Percentiles rank a stretch among this genome's conserved stretches.
Evolutionary conservation across 1,139 yeast species (phyloP).

Genomic region (Spencermartinsiella ligniputridi): DNA sequence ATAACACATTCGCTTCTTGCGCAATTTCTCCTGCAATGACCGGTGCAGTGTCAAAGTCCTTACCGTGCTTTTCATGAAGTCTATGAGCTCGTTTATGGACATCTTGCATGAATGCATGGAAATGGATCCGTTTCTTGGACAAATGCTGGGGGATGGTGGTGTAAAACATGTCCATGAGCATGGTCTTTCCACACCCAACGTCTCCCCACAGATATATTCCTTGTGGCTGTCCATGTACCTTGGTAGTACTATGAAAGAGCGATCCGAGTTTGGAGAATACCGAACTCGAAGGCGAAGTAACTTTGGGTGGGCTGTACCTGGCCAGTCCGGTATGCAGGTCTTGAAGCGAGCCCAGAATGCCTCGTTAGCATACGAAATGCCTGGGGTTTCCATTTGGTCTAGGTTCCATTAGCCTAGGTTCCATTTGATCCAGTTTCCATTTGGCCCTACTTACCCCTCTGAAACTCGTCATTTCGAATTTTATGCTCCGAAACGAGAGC

Average conservation of each 20-base stretch:
- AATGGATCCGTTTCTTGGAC: conserved; percentile 77
- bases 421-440: conserved; percentile 4
- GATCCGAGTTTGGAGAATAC: conserved; percentile 4
- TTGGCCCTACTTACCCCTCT: too few species aligned
- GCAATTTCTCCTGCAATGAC: conserved; percentile 81
- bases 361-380: too few species aligned
- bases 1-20: conserved; percentile 65
- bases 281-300: conserved; percentile 7
- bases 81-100: conserved; percentile 84
- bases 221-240: conserved; percentile 40
- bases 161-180: conserved; percentile 95
- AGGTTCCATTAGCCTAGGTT: not conserved
- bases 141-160: conserved; percentile 72
- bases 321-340: conserved; percentile 23
- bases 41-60: conserved; percentile 79
- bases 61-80: conserved; percentile 56
- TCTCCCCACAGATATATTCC: conserved; percentile 95
- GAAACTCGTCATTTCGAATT: conserved; percentile 63
- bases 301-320: conserved; percentile 23
- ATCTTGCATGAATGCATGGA: conserved; percentile 95
- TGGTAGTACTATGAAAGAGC: not conserved
- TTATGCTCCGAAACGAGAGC: conserved; percentile 47
- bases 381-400: not conserved
- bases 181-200: conserved; percentile 97
- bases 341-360: conserved; percentile 25